A percentile compares a stretch with the other conserved stretches of the same genome.
These are phyloP conservation scores for Sclerotinia subarctica DNA, from an alignment of 2,329 filamentous ascomycete species.

Conservation along the genomic window DNA sequence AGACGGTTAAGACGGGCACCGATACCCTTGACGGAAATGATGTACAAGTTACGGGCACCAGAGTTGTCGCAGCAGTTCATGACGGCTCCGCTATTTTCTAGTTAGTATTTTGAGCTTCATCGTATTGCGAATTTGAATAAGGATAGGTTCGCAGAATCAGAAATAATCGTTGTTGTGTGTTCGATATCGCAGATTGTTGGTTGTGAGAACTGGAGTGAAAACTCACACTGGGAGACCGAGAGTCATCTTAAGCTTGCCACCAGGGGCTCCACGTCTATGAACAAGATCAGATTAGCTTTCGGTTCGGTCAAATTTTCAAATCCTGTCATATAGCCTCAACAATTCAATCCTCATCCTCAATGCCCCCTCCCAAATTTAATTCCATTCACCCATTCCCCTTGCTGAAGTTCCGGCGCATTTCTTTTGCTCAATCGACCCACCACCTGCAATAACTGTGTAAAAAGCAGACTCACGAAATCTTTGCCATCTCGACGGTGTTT, in stretches of 20 bases:
- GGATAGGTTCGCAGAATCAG: background rate
- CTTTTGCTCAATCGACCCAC: constrained; percentile 14
- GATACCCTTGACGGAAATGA: constrained; percentile 99
- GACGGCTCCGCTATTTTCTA: constrained; percentile 75
- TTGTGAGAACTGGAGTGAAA: constrained; percentile 24
- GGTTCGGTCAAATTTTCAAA: background rate
- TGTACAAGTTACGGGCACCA: constrained; percentile 97
- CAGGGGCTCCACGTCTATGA: constrained; percentile 78
- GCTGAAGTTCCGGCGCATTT: background rate
- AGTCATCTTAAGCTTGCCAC: constrained; percentile 99
- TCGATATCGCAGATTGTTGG: constrained; percentile 35
- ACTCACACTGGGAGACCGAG: constrained; percentile 99
- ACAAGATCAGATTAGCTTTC: constrained; percentile 26
- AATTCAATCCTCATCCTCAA: background rate
- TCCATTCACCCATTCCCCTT: background rate
- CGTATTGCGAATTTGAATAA: constrained; percentile 7
- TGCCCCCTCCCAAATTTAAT: background rate
- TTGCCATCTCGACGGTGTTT: constrained; percentile 58
- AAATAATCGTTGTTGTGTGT: constrained; percentile 25
- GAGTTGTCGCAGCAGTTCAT: constrained; percentile 99
- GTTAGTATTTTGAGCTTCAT: constrained; percentile 21
- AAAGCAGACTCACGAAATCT: constrained; percentile 54
- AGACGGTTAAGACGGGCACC: constrained; percentile 97
- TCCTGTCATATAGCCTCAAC: background rate
- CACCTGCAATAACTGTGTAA: constrained; percentile 22